Evolutionary conservation across 495 filamentous ascomycete genomes (phyloP).

Genomic region (Terfezia claveryi): DNA sequence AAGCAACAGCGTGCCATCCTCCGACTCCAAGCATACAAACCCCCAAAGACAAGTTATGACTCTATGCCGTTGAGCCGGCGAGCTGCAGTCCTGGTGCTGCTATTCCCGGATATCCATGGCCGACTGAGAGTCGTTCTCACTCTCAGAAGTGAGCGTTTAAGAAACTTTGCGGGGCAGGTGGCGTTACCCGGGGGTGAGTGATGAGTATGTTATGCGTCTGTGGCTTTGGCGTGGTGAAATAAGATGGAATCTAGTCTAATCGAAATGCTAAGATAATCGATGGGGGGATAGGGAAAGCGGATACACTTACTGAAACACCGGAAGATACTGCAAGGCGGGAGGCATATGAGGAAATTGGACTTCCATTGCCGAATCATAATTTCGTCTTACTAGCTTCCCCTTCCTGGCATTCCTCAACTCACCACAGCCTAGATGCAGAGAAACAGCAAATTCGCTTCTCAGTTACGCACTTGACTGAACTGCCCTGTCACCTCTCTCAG

Average conservation of each 20-base stretch:
- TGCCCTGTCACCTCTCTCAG: slow-evolving; percentile 57
- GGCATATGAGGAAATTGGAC: slow-evolving; percentile 76
- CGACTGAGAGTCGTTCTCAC: slow-evolving; percentile 69
- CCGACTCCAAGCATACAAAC: neutral
- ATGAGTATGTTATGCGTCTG: too few species aligned
- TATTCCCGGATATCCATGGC: slow-evolving; percentile 59
- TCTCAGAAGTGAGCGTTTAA: slow-evolving; percentile 54
- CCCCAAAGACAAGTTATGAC: slow-evolving; percentile 19
- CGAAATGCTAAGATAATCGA: too few species aligned
- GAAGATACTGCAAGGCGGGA: slow-evolving; percentile 69
- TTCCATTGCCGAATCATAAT: slow-evolving; percentile 28
- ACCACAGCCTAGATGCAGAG: neutral
- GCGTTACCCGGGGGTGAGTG: slow-evolving; percentile 63
- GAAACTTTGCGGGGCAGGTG: slow-evolving; percentile 51
- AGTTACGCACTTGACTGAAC: slow-evolving; percentile 65
- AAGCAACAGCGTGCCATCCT: neutral
- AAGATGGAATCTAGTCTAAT: too few species aligned
- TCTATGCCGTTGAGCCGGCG: slow-evolving; percentile 44
- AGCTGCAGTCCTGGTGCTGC: slow-evolving; percentile 63
- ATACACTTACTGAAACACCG: slow-evolving; percentile 27
- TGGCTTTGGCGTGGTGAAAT: too few species aligned
- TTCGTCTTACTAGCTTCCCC: slow-evolving; percentile 21
- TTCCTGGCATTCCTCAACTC: slow-evolving; percentile 29
- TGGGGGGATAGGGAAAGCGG: slow-evolving; percentile 26
- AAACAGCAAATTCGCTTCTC: slow-evolving; percentile 31